A percentile compares a stretch with the other conserved stretches of the same genome.
Conservation (phyloP, 768 basidiomycete species). For the Suillus decipiens region DNA sequence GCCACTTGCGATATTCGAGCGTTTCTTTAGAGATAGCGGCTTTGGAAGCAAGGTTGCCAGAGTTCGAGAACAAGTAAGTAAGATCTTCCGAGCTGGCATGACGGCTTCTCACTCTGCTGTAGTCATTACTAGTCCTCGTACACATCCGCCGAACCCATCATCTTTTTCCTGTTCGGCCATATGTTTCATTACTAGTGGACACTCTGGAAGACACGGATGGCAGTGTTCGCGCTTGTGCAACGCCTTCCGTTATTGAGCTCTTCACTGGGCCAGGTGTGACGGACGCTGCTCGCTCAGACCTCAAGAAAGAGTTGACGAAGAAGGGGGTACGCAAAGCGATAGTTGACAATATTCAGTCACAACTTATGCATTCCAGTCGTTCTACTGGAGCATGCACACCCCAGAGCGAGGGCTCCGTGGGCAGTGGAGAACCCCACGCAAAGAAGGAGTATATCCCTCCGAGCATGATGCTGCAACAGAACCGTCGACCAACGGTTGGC, state of each 20-base stretch:
- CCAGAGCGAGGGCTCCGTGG: constrained; percentile 63
- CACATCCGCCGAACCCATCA: constrained; percentile 71
- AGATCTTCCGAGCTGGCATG: constrained; percentile 6
- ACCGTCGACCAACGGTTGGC: constrained; percentile 49
- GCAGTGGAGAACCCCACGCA: constrained; percentile 39
- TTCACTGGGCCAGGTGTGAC: constrained; percentile 84
- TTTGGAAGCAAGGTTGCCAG: constrained; percentile 83
- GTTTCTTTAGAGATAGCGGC: constrained; percentile 69
- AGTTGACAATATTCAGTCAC: constrained; percentile 74
- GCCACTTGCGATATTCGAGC: constrained; percentile 70
- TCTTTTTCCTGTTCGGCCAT: constrained; percentile 80
- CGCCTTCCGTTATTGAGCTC: constrained; percentile 77
- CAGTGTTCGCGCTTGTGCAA: constrained; percentile 84
- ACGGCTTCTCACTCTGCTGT: constrained; percentile 10
- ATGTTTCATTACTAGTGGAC: constrained; percentile 77
- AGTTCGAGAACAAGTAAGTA: constrained; percentile 80
- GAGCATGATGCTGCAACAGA: constrained; percentile 60
- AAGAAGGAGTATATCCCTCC: constrained; percentile 74
- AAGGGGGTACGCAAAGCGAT: constrained; percentile 87
- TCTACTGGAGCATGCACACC: constrained; percentile 44
- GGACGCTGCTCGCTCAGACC: constrained; percentile 85
- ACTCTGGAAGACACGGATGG: constrained; percentile 89
- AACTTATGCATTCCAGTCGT: constrained; percentile 51
- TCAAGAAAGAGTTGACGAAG: constrained; percentile 89
- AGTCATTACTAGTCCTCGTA: constrained; percentile 70